These are phyloP conservation scores for Heliamphora exappendiculata DNA, from an alignment of 148 eudicot species.

Conservation along the genomic window DNA sequence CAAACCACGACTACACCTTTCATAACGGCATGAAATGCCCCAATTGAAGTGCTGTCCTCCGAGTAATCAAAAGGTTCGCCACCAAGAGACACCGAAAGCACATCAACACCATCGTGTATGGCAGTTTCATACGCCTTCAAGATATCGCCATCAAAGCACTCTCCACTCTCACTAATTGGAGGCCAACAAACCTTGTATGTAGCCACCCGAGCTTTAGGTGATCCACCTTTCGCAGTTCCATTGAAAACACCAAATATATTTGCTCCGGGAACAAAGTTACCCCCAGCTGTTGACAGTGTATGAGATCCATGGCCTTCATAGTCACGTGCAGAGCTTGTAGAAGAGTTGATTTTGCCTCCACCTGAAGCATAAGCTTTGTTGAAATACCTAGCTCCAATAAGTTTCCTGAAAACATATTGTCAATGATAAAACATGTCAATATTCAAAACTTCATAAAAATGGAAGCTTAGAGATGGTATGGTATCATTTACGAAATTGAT, in stretches of 20 bases:
- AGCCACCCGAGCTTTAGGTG: conserved; percentile 67
- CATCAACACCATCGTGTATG: conserved; percentile 62
- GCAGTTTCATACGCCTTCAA: conserved; percentile 52
- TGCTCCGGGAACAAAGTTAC: conserved; percentile 51
- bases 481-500: background rate
- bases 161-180: background rate
- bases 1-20: conserved; percentile 45
- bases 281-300: conserved; percentile 69
- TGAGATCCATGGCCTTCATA: conserved; percentile 63
- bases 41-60: conserved; percentile 38
- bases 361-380: conserved; percentile 24
- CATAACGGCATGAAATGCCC: conserved; percentile 51
- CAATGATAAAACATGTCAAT: background rate
- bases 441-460: background rate
- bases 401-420: conserved; percentile 37
- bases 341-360: conserved; percentile 1
- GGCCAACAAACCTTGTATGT: conserved; percentile 70
- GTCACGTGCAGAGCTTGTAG: conserved; percentile 37
- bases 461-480: too few relatives aligned
- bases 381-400: conserved; percentile 65
- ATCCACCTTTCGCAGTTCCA: conserved; percentile 73
- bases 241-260: conserved; percentile 25
- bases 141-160: conserved; percentile 47
- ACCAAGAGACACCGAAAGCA: conserved; percentile 55
- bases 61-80: conserved; percentile 26